Evolutionary conservation across 2,329 filamentous ascomycete species (phyloP), one percentile per base, ranked within the genome.

Genomic region (Fulvia fulva): DNA sequence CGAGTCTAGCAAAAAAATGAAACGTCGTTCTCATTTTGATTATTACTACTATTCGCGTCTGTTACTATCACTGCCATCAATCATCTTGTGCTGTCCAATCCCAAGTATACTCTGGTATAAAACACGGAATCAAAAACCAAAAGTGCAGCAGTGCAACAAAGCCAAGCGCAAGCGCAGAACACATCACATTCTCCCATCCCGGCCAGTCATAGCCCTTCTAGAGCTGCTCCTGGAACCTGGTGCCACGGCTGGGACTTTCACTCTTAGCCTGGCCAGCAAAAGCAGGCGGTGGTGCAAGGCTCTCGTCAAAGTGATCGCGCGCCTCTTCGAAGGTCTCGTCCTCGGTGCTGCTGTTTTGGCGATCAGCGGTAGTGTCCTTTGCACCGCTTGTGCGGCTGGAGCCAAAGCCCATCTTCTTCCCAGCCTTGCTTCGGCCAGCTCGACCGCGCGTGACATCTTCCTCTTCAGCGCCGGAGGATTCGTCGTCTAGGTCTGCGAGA

Each of bases 141-240:
- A 19, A 45, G 19, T 55, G 49, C n/a, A 28, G 41, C 44, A 30
- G 14, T 19, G 34, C 34, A 47, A 51, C 19, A 52, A 21, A 46
- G 11, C n/a, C 44, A 46, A 25, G 23, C 44, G n/a, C n/a, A 7
- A 46, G 16, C 41, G 16, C 41, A 44, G n/a, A 44, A n/a, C 41
- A n/a, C 30, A 16, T 23, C 25, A 44, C 23, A 21, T 54, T 51
- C 47, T 22, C n/a, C 63, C 57, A 50, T 56, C 56, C 32, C 30
- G 9, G n/a, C 45, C 34, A 41, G 34, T n/a, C n/a, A n/a, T n/a
- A 21, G 21, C 50, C 19, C 28, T 47, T 55, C 69, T 65, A 77
- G 56, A 86, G 78, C 61, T 82, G 80, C 73, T 87, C 85, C 50
- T 75, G 76, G 63, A 87, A 87, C 64, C 77, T 81, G 41, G 84